These are phyloP conservation scores for Allomyces macrogynus DNA, from an alignment of 192 early-diverging fungal species.

Conservation along the genomic window DNA sequence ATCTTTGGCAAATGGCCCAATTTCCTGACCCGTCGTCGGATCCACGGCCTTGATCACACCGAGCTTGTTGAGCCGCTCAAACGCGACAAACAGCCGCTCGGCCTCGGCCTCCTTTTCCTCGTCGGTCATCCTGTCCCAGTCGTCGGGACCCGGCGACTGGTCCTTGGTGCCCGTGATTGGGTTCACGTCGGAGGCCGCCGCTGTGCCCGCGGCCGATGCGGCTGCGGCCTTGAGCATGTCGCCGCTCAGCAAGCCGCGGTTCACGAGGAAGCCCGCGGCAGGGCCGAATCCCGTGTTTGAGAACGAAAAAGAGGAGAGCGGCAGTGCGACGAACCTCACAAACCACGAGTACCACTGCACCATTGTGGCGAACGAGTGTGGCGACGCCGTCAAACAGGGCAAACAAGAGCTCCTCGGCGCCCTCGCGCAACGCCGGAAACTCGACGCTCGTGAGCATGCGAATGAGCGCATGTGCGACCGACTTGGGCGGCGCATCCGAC, in stretches of 20 bases:
- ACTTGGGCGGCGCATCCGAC: conserved; percentile 2
- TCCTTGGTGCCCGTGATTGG: conserved; percentile 75
- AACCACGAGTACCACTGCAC: no score
- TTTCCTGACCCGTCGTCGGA: conserved; percentile 10
- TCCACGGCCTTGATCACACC: conserved; percentile 71
- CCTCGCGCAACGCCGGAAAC: conserved; percentile 34
- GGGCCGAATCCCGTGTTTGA: conserved; percentile 31
- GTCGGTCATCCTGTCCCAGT: conserved; percentile 50
- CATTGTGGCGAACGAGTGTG: no score
- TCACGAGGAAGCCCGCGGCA: conserved; percentile 29
- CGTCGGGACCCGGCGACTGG: conserved; percentile 11
- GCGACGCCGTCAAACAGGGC: conserved; percentile 46
- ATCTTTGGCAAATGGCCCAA: not conserved
- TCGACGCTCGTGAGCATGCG: conserved; percentile 44
- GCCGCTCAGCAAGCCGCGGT: conserved; percentile 10
- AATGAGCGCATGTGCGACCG: conserved; percentile 21
- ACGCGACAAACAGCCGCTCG: conserved; percentile 75
- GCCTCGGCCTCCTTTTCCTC: conserved; percentile 94
- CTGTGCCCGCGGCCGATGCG: not conserved
- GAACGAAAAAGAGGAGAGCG: no score
- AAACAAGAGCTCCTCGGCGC: conserved; percentile 42
- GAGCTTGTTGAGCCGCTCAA: conserved; percentile 78
- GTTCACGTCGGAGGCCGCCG: conserved; percentile 27
- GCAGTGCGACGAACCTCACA: no score
- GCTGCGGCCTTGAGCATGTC: not conserved